Base-by-base conservation (phyloP, 495 filamentous ascomycete genomes). In the Xylaria curta region DNA sequence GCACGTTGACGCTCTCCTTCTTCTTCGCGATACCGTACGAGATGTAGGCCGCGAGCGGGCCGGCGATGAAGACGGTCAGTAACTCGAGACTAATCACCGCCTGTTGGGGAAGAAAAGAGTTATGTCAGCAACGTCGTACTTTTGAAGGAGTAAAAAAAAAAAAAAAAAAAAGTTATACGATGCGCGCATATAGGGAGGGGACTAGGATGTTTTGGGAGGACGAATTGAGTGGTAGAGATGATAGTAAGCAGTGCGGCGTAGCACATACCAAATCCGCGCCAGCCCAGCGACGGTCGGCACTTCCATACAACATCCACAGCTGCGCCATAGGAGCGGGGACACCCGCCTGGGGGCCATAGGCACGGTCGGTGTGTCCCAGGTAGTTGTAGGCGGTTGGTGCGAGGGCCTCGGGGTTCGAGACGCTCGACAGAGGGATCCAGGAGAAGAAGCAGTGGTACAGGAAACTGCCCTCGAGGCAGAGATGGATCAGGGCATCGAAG, bases 301-400 rank as follows among this genome's bases (percentile, higher is more conserved):
- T 90, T 19, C 92, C 94, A 80, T 98, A 98, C 78, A 97, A 94
- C 86, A 94, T 92, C 95, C 95, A 98, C 65, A 97, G 82, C 58
- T 86, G 84, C 9, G 90, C 90, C 66, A 90, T 85, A 54, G 89
- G 87, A n/a, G 85, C 83, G 40, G 77, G 76, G 5, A 84, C 84
- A 1, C 89, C 92, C 76, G 94, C 92, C 36, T 87, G 86, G 9
- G 91, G 86, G 33, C 95, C 95, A 75, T 95, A 97, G 68, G 91
- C 75, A 42, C 89, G 83, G 67, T 89, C 87, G 4, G 60, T 78
- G 38, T 61, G 76, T 26, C 80, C 81, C 28, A 86, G 78, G 66
- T 78, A 88, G 69, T 85, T 84, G 60, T 73, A 72, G 24, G 83
- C 79, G 73, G 86, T 81, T 0, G 85, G 80, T 40, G 79, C 61